A percentile compares a stretch with the other conserved stretches of the same genome.
Evolutionary conservation across 352 stramenopile genomes (phyloP).

Genomic region (Globisporangium viniferum): DNA sequence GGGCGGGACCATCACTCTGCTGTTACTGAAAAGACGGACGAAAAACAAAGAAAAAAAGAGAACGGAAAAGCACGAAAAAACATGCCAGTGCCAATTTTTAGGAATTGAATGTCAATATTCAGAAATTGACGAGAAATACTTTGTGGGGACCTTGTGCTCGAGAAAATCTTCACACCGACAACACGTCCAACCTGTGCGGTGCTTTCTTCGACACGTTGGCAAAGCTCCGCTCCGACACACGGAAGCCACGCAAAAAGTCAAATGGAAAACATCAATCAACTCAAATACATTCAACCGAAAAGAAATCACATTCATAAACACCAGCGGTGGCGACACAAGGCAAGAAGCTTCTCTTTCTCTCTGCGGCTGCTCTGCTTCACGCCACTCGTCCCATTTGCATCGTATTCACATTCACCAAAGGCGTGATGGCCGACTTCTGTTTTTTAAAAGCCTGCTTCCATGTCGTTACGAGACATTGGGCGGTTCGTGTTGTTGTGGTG

Average conservation of each 20-base stretch:
- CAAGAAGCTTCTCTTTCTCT: not conserved
- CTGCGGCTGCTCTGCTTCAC: not conserved
- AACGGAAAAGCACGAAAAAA: too few species aligned
- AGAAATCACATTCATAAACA: constrained; percentile 6
- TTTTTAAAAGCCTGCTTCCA: constrained; percentile 20
- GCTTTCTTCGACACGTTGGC: too few species aligned
- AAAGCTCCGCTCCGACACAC: too few species aligned
- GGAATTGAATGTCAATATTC: too few species aligned
- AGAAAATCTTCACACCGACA: too few species aligned
- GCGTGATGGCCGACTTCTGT: not conserved
- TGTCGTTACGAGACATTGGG: constrained; percentile 17
- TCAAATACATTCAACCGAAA: constrained; percentile 7
- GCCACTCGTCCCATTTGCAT: not conserved
- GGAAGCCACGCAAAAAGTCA: not conserved
- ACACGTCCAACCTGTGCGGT: too few species aligned
- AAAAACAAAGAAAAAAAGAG: not conserved
- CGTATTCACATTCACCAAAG: not conserved
- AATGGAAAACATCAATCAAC: not conserved
- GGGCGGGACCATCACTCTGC: not conserved
- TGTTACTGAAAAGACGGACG: not conserved
- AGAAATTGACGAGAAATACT: too few species aligned
- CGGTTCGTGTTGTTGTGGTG: constrained; percentile 16
- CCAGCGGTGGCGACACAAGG: not conserved
- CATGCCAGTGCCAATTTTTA: too few species aligned
- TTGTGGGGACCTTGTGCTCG: too few species aligned